Conservation (phyloP, 495 filamentous ascomycete genomes). For the Trichoderma orchidacearum region DNA sequence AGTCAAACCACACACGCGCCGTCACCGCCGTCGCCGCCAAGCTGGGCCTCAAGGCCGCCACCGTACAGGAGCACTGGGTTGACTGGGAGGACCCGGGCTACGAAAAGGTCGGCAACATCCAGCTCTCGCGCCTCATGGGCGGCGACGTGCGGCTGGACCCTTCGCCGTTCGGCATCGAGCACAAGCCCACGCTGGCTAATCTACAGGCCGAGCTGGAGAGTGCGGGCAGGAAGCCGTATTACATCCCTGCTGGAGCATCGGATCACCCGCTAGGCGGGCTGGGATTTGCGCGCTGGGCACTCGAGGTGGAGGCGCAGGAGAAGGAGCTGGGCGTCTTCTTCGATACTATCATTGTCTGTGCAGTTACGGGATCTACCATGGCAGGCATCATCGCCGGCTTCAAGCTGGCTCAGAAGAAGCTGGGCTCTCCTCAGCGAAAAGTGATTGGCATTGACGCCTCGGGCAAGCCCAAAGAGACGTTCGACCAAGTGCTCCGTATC, state of each 20-base stretch:
- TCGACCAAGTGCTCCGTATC: slow-evolving; percentile 45
- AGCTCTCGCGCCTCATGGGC: slow-evolving; percentile 47
- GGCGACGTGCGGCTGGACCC: slow-evolving; percentile 39
- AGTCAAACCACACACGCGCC: slow-evolving; percentile 52
- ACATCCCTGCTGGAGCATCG: slow-evolving; percentile 50
- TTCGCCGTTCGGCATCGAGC: slow-evolving; percentile 43
- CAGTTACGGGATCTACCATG: slow-evolving; percentile 48
- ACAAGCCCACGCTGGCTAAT: slow-evolving; percentile 35
- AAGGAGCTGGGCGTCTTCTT: slow-evolving; percentile 40
- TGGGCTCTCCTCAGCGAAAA: slow-evolving; percentile 21
- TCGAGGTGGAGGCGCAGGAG: slow-evolving; percentile 48
- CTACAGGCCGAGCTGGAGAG: slow-evolving; percentile 31
- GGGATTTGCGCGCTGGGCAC: slow-evolving; percentile 51
- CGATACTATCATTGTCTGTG: slow-evolving; percentile 47
- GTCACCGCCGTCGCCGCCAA: slow-evolving; percentile 44
- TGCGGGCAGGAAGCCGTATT: slow-evolving; percentile 42
- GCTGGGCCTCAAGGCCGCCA: slow-evolving; percentile 35
- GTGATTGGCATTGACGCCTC: slow-evolving; percentile 50
- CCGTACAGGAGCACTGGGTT: slow-evolving; percentile 54
- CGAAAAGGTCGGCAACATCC: slow-evolving; percentile 45
- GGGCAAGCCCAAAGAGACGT: slow-evolving; percentile 40
- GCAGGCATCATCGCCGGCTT: slow-evolving; percentile 53
- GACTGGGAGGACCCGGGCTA: slow-evolving; percentile 38
- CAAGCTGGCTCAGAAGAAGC: slow-evolving; percentile 36
- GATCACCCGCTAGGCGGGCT: slow-evolving; percentile 52